A percentile compares a stretch with the other conserved stretches of the same genome.
These are phyloP conservation scores for Didymella pomorum DNA, from an alignment of 2,329 filamentous ascomycete genomes.

Conservation along the genomic window DNA sequence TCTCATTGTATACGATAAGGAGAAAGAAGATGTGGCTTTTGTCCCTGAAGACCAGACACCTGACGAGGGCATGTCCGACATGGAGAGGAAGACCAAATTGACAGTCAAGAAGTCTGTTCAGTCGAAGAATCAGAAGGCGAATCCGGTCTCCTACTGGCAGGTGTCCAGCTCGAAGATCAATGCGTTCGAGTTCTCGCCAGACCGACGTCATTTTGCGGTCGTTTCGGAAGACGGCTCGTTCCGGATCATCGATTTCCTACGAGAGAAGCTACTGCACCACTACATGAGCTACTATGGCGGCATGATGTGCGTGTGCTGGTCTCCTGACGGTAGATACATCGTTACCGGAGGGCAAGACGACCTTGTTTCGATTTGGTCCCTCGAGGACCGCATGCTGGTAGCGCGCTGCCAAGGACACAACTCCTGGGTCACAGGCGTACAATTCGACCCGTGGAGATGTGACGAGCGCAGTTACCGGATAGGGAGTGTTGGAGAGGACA, in stretches of 20 bases:
- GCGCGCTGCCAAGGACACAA: constrained; percentile 94
- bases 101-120: constrained; percentile 89
- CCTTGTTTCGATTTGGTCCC: constrained; percentile 92
- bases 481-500: constrained; percentile 94
- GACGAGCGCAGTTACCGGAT: constrained; percentile 96
- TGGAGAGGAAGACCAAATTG: constrained; percentile 57
- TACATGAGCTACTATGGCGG: constrained; percentile 94
- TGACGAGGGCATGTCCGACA: constrained; percentile 42
- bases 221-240: constrained; percentile 92
- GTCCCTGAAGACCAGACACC: constrained; percentile 67
- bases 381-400: constrained; percentile 82
- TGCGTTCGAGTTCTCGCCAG: constrained; percentile 89
- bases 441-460: constrained; percentile 96
- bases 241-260: constrained; percentile 88
- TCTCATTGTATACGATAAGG: constrained; percentile 94
- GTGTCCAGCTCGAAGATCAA: constrained; percentile 90
- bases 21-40: constrained; percentile 88
- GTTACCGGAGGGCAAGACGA: constrained; percentile 96
- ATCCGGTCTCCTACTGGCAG: constrained; percentile 93
- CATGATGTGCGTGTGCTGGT: constrained; percentile 94
- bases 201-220: constrained; percentile 84
- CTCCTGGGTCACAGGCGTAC: constrained; percentile 92
- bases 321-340: constrained; percentile 94
- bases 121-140: constrained; percentile 90
- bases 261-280: constrained; percentile 88